Evolutionary conservation across 768 basidiomycete species (phyloP), one percentile per base, ranked within the genome.

Genomic region (Russula sp.): DNA sequence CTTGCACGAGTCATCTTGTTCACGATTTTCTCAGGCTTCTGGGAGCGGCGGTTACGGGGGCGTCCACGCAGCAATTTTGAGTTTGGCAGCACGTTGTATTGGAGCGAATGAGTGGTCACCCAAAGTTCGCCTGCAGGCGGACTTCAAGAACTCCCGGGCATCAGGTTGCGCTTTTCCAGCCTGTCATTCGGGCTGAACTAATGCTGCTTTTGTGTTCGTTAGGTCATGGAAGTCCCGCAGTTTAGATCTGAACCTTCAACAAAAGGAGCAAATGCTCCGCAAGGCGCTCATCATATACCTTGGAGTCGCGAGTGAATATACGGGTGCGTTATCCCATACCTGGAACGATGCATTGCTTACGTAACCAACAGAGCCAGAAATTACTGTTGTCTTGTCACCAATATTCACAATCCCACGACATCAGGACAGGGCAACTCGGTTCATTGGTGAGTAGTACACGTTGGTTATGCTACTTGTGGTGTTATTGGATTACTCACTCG

Each of bases 21-120:
- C 44, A 42, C 28, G 16, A 7, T 46, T 9, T 28, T 32, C 32
- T 0, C 54, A 85, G 84, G 72, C 80, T 54, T 81, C 84, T n/a
- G 79, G 84, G 26, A 86, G 83, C 65, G 82, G 90, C 1, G 90
- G 91, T 5, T 96, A 92, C 71, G 95, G 95, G 3, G 85, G 86
- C 0, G 82, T 96, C 52, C 95, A 98, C 71, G 79, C 84, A 1
- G 88, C 91, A 1, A 83, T 95, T 42, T 78, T 94, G 11, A 79
- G 82, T 20, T 77, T 97, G 6, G 85, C 92, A 0, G 86, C 93
- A 28, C 82, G 83, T 67, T 86, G 83, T 70, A 80, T 95, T 22
- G 82, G 84, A 6, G 78, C 77, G 56, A 82, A 82, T 16, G 79
- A 77, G 48, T 88, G 85, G 81, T 80, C 81, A 32, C 77, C 83